phyloP scores from a whole-genome alignment of 768 basidiomycete genomes.

The Coprinellus aureogranulatus region DNA sequence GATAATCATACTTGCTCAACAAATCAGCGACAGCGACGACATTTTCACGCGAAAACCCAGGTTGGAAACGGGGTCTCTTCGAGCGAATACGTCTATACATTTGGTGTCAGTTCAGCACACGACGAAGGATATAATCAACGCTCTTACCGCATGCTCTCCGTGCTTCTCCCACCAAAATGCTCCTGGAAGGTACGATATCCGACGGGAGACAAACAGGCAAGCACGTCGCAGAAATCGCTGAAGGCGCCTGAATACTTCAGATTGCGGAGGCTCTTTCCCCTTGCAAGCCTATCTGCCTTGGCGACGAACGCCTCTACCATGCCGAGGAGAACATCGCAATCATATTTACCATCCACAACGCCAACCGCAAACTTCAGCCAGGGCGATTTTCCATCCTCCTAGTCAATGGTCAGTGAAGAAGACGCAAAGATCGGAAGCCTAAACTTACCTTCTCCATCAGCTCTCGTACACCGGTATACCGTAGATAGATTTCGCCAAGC shows the following conservation, averaged over 20 bases:
- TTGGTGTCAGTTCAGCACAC: conserved; percentile 16
- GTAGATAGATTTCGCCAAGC: conserved; percentile 11
- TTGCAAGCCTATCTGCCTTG: conserved; percentile 7
- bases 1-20: conserved; percentile 1
- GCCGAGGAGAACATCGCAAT: conserved; percentile 14
- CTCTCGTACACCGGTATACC: conserved; percentile 14
- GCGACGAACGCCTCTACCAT: conserved; percentile 16
- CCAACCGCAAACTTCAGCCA: conserved; percentile 21
- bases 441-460: conserved; percentile 15
- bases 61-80: not conserved
- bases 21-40: conserved; percentile 16
- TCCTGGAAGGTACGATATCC: conserved; percentile 18
- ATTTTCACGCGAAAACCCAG: conserved; percentile 21
- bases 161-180: not conserved
- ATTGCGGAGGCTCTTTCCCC: conserved; percentile 14
- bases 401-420: not conserved
- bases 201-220: conserved; percentile 18
- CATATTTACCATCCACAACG: conserved; percentile 14
- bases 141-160: not conserved
- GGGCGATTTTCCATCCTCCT: conserved; percentile 17
- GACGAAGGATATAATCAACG: not conserved
- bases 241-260: conserved; percentile 15
- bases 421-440: not conserved
- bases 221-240: conserved; percentile 14
- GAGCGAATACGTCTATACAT: conserved; percentile 5